Evolutionary conservation across 495 filamentous ascomycete genomes (phyloP), one percentile per base, ranked within the genome.

Genomic region (Articulospora tetracladia): DNA sequence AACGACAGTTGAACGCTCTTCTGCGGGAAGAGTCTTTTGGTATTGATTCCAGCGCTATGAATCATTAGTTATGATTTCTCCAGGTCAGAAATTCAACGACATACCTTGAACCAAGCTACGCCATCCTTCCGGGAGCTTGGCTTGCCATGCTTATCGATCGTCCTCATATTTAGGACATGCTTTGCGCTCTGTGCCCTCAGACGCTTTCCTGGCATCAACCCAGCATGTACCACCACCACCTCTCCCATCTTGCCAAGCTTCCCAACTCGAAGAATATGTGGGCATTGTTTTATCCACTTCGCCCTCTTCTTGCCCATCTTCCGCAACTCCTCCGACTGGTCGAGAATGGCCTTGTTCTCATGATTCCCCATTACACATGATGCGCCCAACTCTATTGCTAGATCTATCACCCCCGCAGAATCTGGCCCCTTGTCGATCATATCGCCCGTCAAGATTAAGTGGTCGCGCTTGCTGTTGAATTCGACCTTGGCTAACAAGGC

Each of bases 291-390:
- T 25, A 96, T 78, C 83, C 87, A 97, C n/a, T 76, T 60, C 1
- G 83, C 77, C 62, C 96, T 89, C 22, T 82, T 72, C n/a, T 79
- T 68, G 17, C 69, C 80, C 34, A 91, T 66, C 8, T 72, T 59
- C 10, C 72, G 74, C 1, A 86, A 85, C 3, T 88, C 64, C 0
- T 30, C 26, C 15, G 26, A 19, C 8, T 64, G 73, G 13, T 79
- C 68, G 4, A 83, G 74, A 20, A 96, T 76, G 13, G 96, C 78
- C 11, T 85, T 79, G 66, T 98, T 91, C 68, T 98, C 94, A 72
- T 97, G 92, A 73, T 98, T 98, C 15, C 94, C 94, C 25, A 94
- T 85, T 1, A 97, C 91, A 58, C 83, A 89, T 28, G 85, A 87
- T 2, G 93, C 93, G 17, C 78, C 79, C 25, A 90, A 71, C 15